Percentiles rank a stretch among this genome's conserved stretches.
phyloP scores from a whole-genome alignment of 306 rosid genomes.

The Begonia loranthoides region DNA sequence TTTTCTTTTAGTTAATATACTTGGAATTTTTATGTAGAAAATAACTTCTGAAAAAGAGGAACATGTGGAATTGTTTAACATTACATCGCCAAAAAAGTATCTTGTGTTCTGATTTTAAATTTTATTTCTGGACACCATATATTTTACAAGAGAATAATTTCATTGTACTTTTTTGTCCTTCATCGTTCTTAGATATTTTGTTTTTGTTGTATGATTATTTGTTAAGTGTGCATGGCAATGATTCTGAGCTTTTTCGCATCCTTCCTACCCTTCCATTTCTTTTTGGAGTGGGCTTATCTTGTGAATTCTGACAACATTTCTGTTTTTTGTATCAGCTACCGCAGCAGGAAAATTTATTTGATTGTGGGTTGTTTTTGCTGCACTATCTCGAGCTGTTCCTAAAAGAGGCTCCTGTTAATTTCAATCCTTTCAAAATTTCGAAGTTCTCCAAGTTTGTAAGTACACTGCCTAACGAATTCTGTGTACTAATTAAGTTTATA shows the following conservation, averaged over 20 bases:
- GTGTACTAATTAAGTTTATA: background rate
- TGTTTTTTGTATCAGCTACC: conserved; percentile 51
- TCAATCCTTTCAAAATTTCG: conserved; percentile 60
- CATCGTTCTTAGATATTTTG: too few species aligned
- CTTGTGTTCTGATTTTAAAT: too few species aligned
- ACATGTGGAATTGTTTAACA: too few species aligned
- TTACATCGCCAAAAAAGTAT: too few species aligned
- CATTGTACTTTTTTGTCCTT: too few species aligned
- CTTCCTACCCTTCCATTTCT: background rate
- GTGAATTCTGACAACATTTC: background rate
- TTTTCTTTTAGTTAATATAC: too few species aligned
- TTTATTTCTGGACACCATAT: too few species aligned
- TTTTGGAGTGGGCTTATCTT: background rate
- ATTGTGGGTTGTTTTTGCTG: conserved; percentile 88
- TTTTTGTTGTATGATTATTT: too few species aligned
- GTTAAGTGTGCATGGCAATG: too few species aligned
- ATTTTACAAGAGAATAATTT: too few species aligned
- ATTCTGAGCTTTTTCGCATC: background rate
- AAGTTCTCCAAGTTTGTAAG: conserved; percentile 77
- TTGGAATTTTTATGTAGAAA: too few species aligned
- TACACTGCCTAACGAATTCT: conserved; percentile 8
- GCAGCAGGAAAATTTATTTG: conserved; percentile 84
- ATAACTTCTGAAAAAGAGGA: too few species aligned
- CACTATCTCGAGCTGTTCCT: conserved; percentile 91
- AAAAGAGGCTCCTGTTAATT: conserved; percentile 60